Percentiles rank a stretch among this genome's conserved stretches.
Conservation (phyloP, 2,329 filamentous ascomycete genomes). For the Trichoderma afroharzianum region DNA sequence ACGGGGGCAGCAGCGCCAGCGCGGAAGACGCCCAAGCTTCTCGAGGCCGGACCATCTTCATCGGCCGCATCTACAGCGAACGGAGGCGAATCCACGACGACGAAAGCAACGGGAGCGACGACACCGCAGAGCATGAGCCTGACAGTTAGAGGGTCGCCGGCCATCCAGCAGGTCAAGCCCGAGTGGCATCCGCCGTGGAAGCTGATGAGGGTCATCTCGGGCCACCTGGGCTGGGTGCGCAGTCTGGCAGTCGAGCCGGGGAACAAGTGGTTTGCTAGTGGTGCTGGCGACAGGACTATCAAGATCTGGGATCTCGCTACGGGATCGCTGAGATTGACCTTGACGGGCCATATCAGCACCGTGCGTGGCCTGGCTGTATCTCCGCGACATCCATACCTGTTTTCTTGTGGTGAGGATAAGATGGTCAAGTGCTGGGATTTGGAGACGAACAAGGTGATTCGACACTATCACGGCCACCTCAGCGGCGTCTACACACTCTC, state of each 20-base stretch:
- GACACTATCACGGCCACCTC: constrained; percentile 94
- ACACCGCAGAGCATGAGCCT: constrained; percentile 31
- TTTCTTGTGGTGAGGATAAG: constrained; percentile 97
- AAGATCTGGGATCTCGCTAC: constrained; percentile 98
- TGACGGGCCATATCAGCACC: constrained; percentile 92
- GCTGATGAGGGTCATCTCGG: constrained; percentile 94
- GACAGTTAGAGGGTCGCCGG: constrained; percentile 28
- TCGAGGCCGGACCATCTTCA: constrained; percentile 38
- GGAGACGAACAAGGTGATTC: constrained; percentile 98
- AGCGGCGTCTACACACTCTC: constrained; percentile 92
- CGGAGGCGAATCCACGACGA: constrained; percentile 14
- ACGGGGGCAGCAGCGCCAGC: constrained; percentile 54
- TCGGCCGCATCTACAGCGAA: constrained; percentile 19
- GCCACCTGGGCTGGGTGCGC: constrained; percentile 93
- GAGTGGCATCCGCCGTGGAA: constrained; percentile 99
- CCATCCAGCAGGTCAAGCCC: constrained; percentile 58
- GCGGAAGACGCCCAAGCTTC: constrained; percentile 35
- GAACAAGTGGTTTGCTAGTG: constrained; percentile 96
- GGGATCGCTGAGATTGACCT: constrained; percentile 75
- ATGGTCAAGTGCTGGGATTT: constrained; percentile 99
- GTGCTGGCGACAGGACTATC: constrained; percentile 92
- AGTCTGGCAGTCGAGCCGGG: constrained; percentile 87
- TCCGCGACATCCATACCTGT: constrained; percentile 90
- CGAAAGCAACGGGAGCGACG: constrained; percentile 3
- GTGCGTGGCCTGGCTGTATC: constrained; percentile 90